A percentile compares a stretch with the other conserved stretches of the same genome.
Evolutionary conservation across 768 basidiomycete species (phyloP).

Genomic region (Kwoniella dejecticola): DNA sequence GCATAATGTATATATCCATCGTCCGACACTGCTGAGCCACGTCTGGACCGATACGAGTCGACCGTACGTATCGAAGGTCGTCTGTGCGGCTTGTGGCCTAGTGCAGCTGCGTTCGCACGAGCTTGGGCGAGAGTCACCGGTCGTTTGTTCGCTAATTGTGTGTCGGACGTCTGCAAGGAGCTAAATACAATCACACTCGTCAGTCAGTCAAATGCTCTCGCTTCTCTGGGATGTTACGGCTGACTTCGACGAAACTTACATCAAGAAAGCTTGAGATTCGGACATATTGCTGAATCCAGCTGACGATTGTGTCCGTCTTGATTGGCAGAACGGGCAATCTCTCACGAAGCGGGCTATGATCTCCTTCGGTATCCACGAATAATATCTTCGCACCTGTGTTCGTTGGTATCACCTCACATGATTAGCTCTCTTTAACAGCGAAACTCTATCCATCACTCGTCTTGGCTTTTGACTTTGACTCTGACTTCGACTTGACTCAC

Average conservation of each 20-base stretch:
- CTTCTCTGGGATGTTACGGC: no score
- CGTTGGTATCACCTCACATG: no score
- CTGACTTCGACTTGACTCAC: constrained; percentile 15
- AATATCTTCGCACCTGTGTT: constrained; percentile 64
- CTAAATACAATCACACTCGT: constrained; percentile 7
- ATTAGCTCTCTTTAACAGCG: no score
- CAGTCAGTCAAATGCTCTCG: not conserved
- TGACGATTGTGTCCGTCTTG: constrained; percentile 55
- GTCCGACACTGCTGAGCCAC: constrained; percentile 23
- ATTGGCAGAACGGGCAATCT: constrained; percentile 73
- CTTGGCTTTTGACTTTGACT: no score
- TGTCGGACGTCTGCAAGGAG: constrained; percentile 26
- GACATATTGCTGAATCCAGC: constrained; percentile 20
- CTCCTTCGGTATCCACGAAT: constrained; percentile 83
- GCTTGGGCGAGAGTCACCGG: constrained; percentile 23
- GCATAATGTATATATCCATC: constrained; percentile 22
- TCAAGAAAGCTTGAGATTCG: constrained; percentile 31
- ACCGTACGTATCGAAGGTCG: constrained; percentile 18
- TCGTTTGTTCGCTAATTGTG: constrained; percentile 19
- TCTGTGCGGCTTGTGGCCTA: constrained; percentile 20
- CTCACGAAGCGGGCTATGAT: constrained; percentile 77
- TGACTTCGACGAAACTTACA: no score
- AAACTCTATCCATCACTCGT: no score
- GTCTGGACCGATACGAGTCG: constrained; percentile 20
- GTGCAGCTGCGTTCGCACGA: constrained; percentile 16